These are phyloP conservation scores for Phytophthora europaea DNA, from an alignment of 352 stramenopile species.

Conservation along the genomic window DNA sequence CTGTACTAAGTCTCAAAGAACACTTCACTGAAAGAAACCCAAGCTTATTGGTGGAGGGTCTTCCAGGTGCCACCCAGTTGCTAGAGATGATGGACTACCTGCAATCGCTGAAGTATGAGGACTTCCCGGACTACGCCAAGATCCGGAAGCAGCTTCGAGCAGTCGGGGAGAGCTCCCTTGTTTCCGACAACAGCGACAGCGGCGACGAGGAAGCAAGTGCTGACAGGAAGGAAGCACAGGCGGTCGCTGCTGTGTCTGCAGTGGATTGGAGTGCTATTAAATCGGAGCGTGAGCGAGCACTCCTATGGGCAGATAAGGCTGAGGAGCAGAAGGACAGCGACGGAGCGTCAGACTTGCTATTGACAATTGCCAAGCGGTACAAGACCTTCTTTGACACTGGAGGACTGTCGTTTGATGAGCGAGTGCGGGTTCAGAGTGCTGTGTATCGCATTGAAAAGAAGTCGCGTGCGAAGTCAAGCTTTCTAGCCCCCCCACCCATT, in stretches of 20 bases:
- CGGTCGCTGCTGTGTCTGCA: conserved; percentile 23
- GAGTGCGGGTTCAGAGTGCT: conserved; percentile 66
- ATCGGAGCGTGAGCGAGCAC: conserved; percentile 59
- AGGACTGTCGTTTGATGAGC: conserved; percentile 56
- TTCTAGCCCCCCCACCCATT: conserved; percentile 78
- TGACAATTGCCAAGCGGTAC: conserved; percentile 81
- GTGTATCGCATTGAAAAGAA: conserved; percentile 82
- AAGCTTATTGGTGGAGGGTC: conserved; percentile 74
- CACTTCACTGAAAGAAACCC: conserved; percentile 85
- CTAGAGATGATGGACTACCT: conserved; percentile 86
- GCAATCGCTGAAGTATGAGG: conserved; percentile 76
- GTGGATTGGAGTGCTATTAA: conserved; percentile 42
- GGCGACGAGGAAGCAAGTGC: conserved; percentile 37
- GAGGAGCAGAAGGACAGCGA: conserved; percentile 57
- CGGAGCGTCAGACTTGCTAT: conserved; percentile 57
- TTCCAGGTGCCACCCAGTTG: conserved; percentile 73
- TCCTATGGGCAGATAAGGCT: conserved; percentile 67
- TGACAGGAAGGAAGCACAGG: conserved; percentile 31
- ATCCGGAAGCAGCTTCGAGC: conserved; percentile 46
- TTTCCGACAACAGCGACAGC: conserved; percentile 41
- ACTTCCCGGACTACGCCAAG: conserved; percentile 74
- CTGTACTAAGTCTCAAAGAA: conserved; percentile 84
- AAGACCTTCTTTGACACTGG: conserved; percentile 80
- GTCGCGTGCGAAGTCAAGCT: conserved; percentile 44
- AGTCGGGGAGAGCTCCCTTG: conserved; percentile 32